phyloP scores from a whole-genome alignment of 2,329 filamentous ascomycete species.

The Sclerotinia trifoliorum region DNA sequence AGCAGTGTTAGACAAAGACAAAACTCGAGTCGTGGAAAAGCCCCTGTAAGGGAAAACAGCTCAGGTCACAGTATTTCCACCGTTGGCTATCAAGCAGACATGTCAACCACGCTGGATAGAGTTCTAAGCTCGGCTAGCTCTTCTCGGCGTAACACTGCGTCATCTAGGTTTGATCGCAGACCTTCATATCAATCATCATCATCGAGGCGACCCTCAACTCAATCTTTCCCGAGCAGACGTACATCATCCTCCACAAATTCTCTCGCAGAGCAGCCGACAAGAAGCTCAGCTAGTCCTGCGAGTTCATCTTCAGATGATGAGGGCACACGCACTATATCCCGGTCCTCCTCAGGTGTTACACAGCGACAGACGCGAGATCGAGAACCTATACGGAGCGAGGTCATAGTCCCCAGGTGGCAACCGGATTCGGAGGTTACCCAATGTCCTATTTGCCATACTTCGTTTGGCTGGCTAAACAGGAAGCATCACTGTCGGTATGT shows the following conservation, averaged over 20 bases:
- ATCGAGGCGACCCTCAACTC: constrained; percentile 19
- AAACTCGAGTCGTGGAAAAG: constrained; percentile 11
- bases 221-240: constrained; percentile 3
- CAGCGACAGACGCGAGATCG: constrained; percentile 8
- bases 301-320: constrained; percentile 16
- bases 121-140: constrained; percentile 10
- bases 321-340: constrained; percentile 15
- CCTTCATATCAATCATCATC: constrained; percentile 21
- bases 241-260: constrained; percentile 11
- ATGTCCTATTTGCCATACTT: constrained; percentile 79
- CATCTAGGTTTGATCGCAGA: constrained; percentile 18
- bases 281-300: constrained; percentile 1
- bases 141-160: constrained; percentile 17
- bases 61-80: constrained; percentile 16
- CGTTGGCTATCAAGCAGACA: constrained; percentile 21
- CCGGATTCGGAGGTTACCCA: constrained; percentile 77
- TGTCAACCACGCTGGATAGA: constrained; percentile 21
- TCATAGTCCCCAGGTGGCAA: constrained; percentile 78
- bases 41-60: constrained; percentile 20
- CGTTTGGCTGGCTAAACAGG: constrained; percentile 71
- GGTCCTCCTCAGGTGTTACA: background rate
- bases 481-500: constrained; percentile 88
- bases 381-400: constrained; percentile 13
- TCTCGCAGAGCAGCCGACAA: background rate
- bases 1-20: constrained; percentile 8